Evolutionary conservation across 2,329 filamentous ascomycete genomes (phyloP).

Genomic region (Cyphellophora europaea): DNA sequence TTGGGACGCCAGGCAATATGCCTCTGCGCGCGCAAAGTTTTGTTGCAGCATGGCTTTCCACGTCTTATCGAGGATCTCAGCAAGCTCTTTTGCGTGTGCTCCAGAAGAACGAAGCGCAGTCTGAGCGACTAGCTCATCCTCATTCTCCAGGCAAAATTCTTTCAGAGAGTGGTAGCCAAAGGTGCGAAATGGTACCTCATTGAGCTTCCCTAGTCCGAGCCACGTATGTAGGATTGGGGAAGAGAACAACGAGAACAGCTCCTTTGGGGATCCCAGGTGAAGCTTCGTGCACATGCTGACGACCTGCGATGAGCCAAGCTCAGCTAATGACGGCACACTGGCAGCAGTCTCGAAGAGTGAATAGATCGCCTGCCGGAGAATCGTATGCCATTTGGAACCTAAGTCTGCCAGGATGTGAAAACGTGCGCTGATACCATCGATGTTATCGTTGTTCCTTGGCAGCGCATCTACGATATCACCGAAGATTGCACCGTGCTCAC

Average conservation of each 20-base stretch:
- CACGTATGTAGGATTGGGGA: constrained; percentile 87
- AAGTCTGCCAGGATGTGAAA: constrained; percentile 67
- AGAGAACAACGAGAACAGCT: constrained; percentile 74
- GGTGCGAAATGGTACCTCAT: constrained; percentile 71
- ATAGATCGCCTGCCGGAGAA: constrained; percentile 80
- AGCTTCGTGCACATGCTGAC: constrained; percentile 56
- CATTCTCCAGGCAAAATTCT: constrained; percentile 60
- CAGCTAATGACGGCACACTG: constrained; percentile 53
- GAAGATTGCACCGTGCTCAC: constrained; percentile 74
- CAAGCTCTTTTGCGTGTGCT: constrained; percentile 51
- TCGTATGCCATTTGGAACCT: constrained; percentile 74
- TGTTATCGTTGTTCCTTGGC: constrained; percentile 60
- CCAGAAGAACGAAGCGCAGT: constrained; percentile 73
- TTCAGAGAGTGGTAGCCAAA: constrained; percentile 67
- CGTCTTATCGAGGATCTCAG: constrained; percentile 44
- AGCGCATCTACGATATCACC: constrained; percentile 72
- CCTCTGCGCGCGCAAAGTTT: constrained; percentile 69
- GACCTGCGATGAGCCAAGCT: constrained; percentile 67
- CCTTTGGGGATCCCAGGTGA: constrained; percentile 53
- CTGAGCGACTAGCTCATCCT: constrained; percentile 70
- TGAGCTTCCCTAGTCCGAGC: constrained; percentile 59
- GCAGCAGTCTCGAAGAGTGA: constrained; percentile 89
- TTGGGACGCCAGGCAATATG: constrained; percentile 76
- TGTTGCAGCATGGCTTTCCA: constrained; percentile 50
- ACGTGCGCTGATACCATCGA: constrained; percentile 78